Evolutionary conservation across 768 basidiomycete species (phyloP), one percentile per base, ranked within the genome.

Genomic region (Lentinula edodes): DNA sequence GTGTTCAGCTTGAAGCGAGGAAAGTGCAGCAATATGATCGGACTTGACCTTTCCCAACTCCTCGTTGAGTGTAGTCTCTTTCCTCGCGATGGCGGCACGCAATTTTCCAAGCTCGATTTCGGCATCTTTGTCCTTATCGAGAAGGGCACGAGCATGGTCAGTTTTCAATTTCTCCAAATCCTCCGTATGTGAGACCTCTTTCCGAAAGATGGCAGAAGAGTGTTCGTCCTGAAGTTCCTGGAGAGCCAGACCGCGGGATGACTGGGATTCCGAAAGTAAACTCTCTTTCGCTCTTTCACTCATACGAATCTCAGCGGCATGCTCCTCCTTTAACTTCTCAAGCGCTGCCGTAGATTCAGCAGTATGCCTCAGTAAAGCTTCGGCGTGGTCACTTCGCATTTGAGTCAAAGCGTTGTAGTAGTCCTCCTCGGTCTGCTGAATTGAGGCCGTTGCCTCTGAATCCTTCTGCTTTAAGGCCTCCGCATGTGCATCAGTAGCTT

Each of bases 331-430:
- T 64, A 93, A 73, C 50, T 90, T 82, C 58, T 89, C 86, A n/a
- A 93, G 75, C 10, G 77, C 78, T 5, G 83, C 84, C 42, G 83
- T 76, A 18, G 81, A 75, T 60, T 93, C 88, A 5, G 78, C 78
- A 1, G 83, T 77, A 60, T 88, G 82, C 66, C 78, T 83, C 63
- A 83, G 83, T 61, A 93, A 75, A 28, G 83, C 78, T 63, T 86
- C 83, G 3, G 83, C 79, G 66, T 94, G 91, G 68, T 91, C 88
- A 13, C 70, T 76, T 46, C 91, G 88, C 52, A 93, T 81, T 66
- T 89, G 90, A 13, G 86, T 89, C 45, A 94, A 76, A 20, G 85
- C 86, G 61, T 91, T 86, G 70, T 92, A 91, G 67, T 91, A 92
- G 69, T 92, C 88, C 66, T 88, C 90, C 67, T 90, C 89, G 6